phyloP scores from a whole-genome alignment of 1,284 basidiomycete genomes.

The Cutaneotrichosporon arboriforme region DNA sequence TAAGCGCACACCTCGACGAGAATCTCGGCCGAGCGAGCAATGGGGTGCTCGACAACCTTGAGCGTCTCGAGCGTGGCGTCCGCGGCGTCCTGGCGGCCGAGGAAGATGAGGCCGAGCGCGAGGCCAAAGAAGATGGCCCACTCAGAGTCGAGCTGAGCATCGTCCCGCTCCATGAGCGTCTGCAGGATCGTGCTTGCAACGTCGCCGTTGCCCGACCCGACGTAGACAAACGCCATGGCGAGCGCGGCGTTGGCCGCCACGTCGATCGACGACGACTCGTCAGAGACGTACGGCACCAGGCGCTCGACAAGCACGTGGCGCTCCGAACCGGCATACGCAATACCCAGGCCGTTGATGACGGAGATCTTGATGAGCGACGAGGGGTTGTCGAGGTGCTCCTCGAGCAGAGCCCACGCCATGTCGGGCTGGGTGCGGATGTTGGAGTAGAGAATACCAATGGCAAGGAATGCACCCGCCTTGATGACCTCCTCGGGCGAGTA shows the following conservation, averaged over 20 bases:
- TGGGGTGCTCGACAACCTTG: conserved; percentile 88
- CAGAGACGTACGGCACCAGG: conserved; percentile 72
- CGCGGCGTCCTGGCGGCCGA: conserved; percentile 87
- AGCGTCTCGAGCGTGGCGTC: conserved; percentile 94
- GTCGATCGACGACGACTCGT: conserved; percentile 81
- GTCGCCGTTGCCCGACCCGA: conserved; percentile 92
- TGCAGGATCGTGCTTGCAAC: conserved; percentile 85
- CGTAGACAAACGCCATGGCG: conserved; percentile 89
- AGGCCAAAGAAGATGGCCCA: conserved; percentile 90
- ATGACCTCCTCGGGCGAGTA: conserved; percentile 95
- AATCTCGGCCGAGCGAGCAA: conserved; percentile 84
- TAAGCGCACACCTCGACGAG: conserved; percentile 92
- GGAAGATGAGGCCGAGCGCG: conserved; percentile 83
- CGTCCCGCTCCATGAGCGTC: conserved; percentile 76
- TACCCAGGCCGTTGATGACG: conserved; percentile 81
- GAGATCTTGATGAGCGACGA: conserved; percentile 76
- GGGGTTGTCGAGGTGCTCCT: conserved; percentile 86
- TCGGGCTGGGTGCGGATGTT: conserved; percentile 90
- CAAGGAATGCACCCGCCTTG: conserved; percentile 94
- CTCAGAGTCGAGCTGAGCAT: conserved; percentile 74
- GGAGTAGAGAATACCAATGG: conserved; percentile 87
- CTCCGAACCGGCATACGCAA: conserved; percentile 90
- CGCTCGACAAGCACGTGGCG: conserved; percentile 77
- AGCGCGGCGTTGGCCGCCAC: conserved; percentile 80
- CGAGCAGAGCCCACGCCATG: conserved; percentile 82